These are phyloP conservation scores for Neodidymelliopsis sp. DNA, from an alignment of 2,329 filamentous ascomycete genomes.

Conservation along the genomic window DNA sequence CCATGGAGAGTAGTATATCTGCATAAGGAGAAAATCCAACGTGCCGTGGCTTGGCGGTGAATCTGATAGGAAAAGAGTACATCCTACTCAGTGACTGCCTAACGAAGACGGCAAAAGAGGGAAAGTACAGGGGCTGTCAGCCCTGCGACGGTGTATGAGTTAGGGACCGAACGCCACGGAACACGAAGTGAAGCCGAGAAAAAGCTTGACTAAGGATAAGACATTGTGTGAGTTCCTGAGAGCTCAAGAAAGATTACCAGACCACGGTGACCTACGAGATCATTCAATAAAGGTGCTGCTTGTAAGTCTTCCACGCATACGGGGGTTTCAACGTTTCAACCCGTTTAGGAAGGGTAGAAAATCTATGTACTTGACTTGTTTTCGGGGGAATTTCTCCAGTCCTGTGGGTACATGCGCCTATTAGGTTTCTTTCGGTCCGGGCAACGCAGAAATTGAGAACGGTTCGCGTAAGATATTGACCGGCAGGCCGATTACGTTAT, in stretches of 20 bases:
- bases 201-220: not conserved
- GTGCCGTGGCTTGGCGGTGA: not conserved
- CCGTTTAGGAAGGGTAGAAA: too few relatives aligned
- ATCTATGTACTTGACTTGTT: too few relatives aligned
- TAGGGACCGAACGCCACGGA: constrained; percentile 1
- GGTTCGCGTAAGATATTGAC: constrained; percentile 1
- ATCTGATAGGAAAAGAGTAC: constrained; percentile 2
- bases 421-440: constrained; percentile 3
- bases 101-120: constrained; percentile 4
- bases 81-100: not conserved
- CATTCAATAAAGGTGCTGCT: too few relatives aligned
- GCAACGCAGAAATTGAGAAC: constrained; percentile 8
- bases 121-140: constrained; percentile 2
- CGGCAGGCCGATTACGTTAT: not conserved
- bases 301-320: too few relatives aligned
- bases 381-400: not conserved
- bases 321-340: not conserved
- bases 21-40: not conserved
- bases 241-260: too few relatives aligned
- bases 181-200: not conserved
- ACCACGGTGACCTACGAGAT: not conserved
- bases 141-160: constrained; percentile 3
- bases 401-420: not conserved
- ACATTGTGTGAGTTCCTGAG: not conserved
- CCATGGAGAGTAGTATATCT: not conserved